Percentiles rank a stretch among this genome's conserved stretches.
Evolutionary conservation across 2,329 filamentous ascomycete genomes (phyloP).

Genomic region (Fusarium albosuccineum): DNA sequence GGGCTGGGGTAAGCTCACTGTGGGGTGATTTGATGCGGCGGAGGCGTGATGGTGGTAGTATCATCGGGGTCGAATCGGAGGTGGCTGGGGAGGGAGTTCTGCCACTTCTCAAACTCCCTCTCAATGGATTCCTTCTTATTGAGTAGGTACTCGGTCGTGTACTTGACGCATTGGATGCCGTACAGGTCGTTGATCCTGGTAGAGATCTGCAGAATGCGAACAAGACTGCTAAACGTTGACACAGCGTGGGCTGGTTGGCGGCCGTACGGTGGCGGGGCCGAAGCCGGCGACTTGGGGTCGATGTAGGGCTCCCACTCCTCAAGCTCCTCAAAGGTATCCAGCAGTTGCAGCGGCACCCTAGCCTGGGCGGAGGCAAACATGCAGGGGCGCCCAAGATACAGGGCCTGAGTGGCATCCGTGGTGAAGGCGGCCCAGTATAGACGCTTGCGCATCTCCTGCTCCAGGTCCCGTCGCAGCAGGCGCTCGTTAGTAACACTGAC

Average conservation of each 20-base stretch:
- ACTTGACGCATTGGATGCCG: constrained; percentile 46
- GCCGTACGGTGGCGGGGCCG: constrained; percentile 44
- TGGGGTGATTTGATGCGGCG: constrained; percentile 49
- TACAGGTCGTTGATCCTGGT: constrained; percentile 47
- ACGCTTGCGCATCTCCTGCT: constrained; percentile 51
- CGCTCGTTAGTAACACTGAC: constrained; percentile 45
- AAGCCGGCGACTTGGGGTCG: constrained; percentile 45
- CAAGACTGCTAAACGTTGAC: constrained; percentile 47
- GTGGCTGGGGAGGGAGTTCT: constrained; percentile 41
- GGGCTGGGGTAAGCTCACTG: constrained; percentile 37
- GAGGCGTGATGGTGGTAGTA: constrained; percentile 43
- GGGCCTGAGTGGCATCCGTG: constrained; percentile 50
- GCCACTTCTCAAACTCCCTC: constrained; percentile 46
- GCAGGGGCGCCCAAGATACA: constrained; percentile 52
- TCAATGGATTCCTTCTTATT: constrained; percentile 46
- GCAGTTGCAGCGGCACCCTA: constrained; percentile 48
- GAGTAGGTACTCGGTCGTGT: constrained; percentile 43
- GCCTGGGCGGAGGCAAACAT: constrained; percentile 51
- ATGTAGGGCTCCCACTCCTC: constrained; percentile 52
- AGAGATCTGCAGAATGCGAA: constrained; percentile 47
- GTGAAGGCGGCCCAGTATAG: constrained; percentile 53
- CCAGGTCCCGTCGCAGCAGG: constrained; percentile 46
- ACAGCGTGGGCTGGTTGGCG: constrained; percentile 48
- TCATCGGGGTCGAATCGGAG: constrained; percentile 47
- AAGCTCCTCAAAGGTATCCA: constrained; percentile 52